Evolutionary conservation across 441 rosid species (phyloP).

Genomic region (Adansonia gregorii): DNA sequence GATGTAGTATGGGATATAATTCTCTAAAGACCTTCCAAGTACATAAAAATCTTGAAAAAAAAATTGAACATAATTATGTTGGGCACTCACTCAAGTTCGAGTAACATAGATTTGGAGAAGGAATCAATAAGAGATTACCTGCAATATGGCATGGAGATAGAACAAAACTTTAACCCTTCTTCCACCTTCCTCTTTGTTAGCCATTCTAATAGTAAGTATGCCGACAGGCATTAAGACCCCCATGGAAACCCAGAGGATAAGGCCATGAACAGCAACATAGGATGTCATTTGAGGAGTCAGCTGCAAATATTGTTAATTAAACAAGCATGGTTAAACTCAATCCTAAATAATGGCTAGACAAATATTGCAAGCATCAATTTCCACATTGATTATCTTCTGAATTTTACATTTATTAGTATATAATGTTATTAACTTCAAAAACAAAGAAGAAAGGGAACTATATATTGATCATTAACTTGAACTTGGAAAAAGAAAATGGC

Average conservation of each 20-base stretch:
- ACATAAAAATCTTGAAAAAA: no score
- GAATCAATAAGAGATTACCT: constrained; percentile 46
- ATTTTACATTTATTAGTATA: not conserved
- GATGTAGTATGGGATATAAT: no score
- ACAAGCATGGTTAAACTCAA: not conserved
- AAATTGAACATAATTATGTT: no score
- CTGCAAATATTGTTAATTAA: constrained; percentile 34
- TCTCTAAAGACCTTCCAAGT: no score
- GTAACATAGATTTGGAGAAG: not conserved
- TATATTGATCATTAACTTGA: not conserved
- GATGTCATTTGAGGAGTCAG: constrained; percentile 53
- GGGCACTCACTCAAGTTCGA: no score
- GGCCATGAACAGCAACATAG: constrained; percentile 70
- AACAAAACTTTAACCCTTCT: constrained; percentile 50
- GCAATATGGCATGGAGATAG: constrained; percentile 65
- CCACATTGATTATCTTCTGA: not conserved
- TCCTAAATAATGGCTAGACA: not conserved
- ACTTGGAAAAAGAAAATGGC: not conserved
- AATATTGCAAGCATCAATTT: not conserved
- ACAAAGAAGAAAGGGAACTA: not conserved
- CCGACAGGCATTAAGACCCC: constrained; percentile 85
- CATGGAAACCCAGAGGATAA: constrained; percentile 83
- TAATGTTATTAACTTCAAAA: not conserved
- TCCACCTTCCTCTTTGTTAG: constrained; percentile 54
- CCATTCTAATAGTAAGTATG: constrained; percentile 69